Evolutionary conservation across 495 filamentous ascomycete genomes (phyloP), one percentile per base, ranked within the genome.

Genomic region (Parmelia sp.): DNA sequence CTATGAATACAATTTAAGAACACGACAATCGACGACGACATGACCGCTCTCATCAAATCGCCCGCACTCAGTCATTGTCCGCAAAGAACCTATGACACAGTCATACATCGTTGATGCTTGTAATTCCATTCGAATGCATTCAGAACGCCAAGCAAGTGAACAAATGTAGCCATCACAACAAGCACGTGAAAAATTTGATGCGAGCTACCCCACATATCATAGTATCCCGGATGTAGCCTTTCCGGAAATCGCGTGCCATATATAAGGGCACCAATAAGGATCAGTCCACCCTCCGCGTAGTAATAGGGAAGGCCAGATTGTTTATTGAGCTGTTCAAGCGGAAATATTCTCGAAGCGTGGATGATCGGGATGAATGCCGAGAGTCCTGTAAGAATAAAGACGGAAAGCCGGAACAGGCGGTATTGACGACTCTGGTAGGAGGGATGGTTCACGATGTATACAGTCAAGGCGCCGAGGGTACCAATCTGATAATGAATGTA

Each of bases 101-200:
- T 19, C 3, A 7, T 23, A 45, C 42, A 45, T 19, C 42, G 42
- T 19, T 33, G n/a, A 39, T 63, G 9, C 33, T 63, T 31, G 19
- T 63, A 57, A 57, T 63, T 65, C 25, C 58, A 65, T 19, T 60
- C 56, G 51, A 33, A 65, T 1, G 62, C 62, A 2, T 42, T 23
- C 29, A 58, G 15, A 25, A 65, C 58, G 37, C 87, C 88, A 57
- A 80, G 76, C 53, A 90, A 70, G 70, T 92, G 89, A 0, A 82
- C 72, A 4, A 78, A 80, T 10, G 86, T 89, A 4, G 89, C 89
- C 55, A 85, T 90, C 70, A 36, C 45, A 3, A 36, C 35, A 36
- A 36, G 35, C 35, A 36, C 35, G 35, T 36, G 35, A 10, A 36
- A 36, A 5, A 36, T 36, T 10, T 36, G 35, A 10, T 36, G 35